phyloP scores from a whole-genome alignment of 2,329 filamentous ascomycete genomes.

The Tolypocladium ophioglossoides region DNA sequence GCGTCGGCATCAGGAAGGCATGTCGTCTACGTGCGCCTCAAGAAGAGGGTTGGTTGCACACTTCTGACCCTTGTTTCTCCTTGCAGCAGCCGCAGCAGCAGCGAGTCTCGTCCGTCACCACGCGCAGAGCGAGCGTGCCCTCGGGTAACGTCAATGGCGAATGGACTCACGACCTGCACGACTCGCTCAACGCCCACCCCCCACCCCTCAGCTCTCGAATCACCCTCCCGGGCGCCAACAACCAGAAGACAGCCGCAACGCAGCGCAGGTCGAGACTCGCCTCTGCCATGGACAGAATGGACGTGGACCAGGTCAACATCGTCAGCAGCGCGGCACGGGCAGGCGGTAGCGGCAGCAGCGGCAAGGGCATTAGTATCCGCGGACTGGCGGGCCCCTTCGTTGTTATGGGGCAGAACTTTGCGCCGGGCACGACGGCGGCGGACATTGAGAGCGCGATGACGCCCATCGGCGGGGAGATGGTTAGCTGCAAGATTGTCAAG shows the following conservation, averaged over 20 bases:
- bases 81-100: constrained; percentile 7
- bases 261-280: constrained; percentile 28
- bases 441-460: constrained; percentile 76
- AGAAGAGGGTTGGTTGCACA: not conserved
- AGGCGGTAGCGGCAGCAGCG: not conserved
- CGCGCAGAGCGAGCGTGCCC: constrained; percentile 22
- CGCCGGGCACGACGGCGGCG: constrained; percentile 67
- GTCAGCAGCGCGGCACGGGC: constrained; percentile 7
- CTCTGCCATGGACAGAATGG: constrained; percentile 32
- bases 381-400: constrained; percentile 64
- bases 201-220: constrained; percentile 38
- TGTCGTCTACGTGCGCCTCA: not conserved
- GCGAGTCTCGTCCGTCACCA: constrained; percentile 15
- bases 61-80: not conserved
- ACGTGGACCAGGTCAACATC: constrained; percentile 28
- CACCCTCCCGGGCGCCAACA: constrained; percentile 23
- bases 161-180: constrained; percentile 63
- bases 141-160: constrained; percentile 52
- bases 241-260: constrained; percentile 14
- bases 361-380: constrained; percentile 54
- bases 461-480: constrained; percentile 59
- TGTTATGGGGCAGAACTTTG: constrained; percentile 73
- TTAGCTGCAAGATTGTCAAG: constrained; percentile 57
- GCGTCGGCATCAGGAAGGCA: constrained; percentile 66
- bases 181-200: constrained; percentile 23